phyloP scores from a whole-genome alignment of 2,329 filamentous ascomycete species.

The Podosphaera leucotricha region DNA sequence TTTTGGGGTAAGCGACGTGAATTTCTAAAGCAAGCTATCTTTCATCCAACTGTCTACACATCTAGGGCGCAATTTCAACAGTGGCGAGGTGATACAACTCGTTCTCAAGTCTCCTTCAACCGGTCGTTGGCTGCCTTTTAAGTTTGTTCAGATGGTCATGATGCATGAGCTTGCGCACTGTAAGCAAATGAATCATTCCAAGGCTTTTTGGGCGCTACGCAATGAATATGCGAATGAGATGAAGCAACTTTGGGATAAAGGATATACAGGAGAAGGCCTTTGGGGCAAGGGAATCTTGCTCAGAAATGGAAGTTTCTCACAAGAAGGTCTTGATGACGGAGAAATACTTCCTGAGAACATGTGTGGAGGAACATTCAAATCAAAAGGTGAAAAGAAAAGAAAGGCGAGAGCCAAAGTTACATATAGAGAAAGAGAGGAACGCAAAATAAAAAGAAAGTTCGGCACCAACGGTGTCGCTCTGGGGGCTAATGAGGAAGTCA shows the following conservation, averaged over 20 bases:
- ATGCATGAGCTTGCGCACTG: conserved; percentile 70
- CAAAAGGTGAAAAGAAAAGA: conserved; percentile 26
- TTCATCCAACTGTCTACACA: neutral
- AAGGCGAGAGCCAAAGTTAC: conserved; percentile 22
- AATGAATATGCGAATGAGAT: conserved; percentile 51
- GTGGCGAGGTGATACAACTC: conserved; percentile 66
- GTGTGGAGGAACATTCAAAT: conserved; percentile 59
- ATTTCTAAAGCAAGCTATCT: neutral
- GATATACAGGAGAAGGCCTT: conserved; percentile 59
- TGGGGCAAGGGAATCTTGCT: conserved; percentile 54
- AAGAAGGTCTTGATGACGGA: conserved; percentile 24
- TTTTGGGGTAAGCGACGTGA: conserved; percentile 27
- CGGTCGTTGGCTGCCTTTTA: conserved; percentile 54
- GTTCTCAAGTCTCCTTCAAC: conserved; percentile 45
- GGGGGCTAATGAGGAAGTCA: conserved; percentile 33
- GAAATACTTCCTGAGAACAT: conserved; percentile 45
- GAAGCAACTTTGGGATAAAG: conserved; percentile 41
- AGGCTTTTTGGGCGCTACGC: conserved; percentile 57
- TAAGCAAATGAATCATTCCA: conserved; percentile 77
- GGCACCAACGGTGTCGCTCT: conserved; percentile 19
- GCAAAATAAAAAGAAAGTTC: conserved; percentile 34
- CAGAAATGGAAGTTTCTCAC: conserved; percentile 33
- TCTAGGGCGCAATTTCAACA: conserved; percentile 75
- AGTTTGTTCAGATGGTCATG: conserved; percentile 84
- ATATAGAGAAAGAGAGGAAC: conserved; percentile 21